Base-by-base conservation (phyloP, 495 filamentous ascomycete genomes). In the Aspergillus ellipticus region DNA sequence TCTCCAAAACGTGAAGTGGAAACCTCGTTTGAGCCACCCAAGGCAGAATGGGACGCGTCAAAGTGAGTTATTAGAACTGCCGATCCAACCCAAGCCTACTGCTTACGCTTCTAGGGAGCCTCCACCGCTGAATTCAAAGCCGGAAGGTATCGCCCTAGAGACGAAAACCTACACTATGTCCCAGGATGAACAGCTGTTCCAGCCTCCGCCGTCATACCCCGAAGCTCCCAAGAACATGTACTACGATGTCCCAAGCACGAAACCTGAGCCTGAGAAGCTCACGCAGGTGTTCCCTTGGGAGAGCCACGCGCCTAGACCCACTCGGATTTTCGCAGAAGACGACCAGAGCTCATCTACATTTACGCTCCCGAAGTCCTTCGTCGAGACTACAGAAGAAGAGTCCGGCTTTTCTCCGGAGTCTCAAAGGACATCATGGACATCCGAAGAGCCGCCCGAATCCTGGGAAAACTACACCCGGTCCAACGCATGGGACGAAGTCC, bases 281-380 rank as follows among this genome's bases (percentile, higher is more conserved):
- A 78, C 80, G 35, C 79, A 84, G 6, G 78, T 96, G 28, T 97
- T 97, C 71, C 92, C 91, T 13, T 97, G 92, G 92, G 92, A 97
- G 66, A 66, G 61, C 20, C 67, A 82, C 46, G 79, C 79, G 31
- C 77, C 84, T 0, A 82, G 75, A 64, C 79, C 92, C 2, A 85
- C 88, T 20, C 84, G 92, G 22, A 80, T 92, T 17, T 96, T 96
- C 60, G 62, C 79, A 6, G 80, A 87, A 35, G 83, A 85, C 53
- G 71, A 61, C 10, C 57, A 61, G 15, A 37, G 24, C 20, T 45
- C 53, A 19, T 11, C 52, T 26, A 50, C 56, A 26, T 31, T 49
- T 21, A 24, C 56, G 51, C 62, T 47, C 61, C 60, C 55, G 53
- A 54, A 31, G 28, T 8, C 46, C 29, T 54, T 62, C 37, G 22